A percentile compares a stretch with the other conserved stretches of the same genome.
phyloP scores from a whole-genome alignment of 2,329 filamentous ascomycete species.

The Aureobasidium namibiae region DNA sequence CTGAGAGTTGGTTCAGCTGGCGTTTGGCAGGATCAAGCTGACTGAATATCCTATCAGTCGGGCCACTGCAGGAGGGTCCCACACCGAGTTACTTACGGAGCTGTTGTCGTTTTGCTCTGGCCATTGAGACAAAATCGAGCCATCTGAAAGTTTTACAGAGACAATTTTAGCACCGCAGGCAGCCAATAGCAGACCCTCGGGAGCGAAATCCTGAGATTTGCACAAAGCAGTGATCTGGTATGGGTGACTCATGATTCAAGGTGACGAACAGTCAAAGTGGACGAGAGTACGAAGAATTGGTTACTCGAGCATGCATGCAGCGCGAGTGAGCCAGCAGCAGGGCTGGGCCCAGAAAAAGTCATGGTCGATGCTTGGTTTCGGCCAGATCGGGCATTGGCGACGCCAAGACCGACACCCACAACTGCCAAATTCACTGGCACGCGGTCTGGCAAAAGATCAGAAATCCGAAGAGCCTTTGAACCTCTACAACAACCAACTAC shows the following conservation, averaged over 20 bases:
- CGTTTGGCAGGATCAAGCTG: background rate
- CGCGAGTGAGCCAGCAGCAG: background rate
- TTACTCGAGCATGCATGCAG: background rate
- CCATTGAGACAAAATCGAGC: conserved; percentile 56
- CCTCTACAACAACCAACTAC: conserved; percentile 7
- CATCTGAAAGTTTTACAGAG: conserved; percentile 53
- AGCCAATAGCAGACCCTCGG: conserved; percentile 54
- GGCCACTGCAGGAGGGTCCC: background rate
- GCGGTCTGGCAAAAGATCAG: background rate
- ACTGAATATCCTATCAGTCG: conserved; percentile 5
- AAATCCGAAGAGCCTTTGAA: background rate
- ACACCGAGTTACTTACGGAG: conserved; percentile 11
- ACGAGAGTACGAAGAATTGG: no score
- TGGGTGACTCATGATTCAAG: background rate
- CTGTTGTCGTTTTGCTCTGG: conserved; percentile 25
- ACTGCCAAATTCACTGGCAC: conserved; percentile 8
- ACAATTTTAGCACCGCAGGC: conserved; percentile 66
- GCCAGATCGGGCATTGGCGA: background rate
- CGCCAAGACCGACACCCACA: conserved; percentile 10
- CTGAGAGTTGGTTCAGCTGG: background rate
- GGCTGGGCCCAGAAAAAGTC: background rate
- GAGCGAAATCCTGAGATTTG: conserved; percentile 9
- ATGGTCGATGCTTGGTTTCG: conserved; percentile 8
- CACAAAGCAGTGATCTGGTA: conserved; percentile 6
- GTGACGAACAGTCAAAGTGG: background rate